A percentile compares a stretch with the other conserved stretches of the same genome.
Evolutionary conservation across 108 stramenopile species (phyloP).

Genomic region (Cyclostephanos tholiformis): DNA sequence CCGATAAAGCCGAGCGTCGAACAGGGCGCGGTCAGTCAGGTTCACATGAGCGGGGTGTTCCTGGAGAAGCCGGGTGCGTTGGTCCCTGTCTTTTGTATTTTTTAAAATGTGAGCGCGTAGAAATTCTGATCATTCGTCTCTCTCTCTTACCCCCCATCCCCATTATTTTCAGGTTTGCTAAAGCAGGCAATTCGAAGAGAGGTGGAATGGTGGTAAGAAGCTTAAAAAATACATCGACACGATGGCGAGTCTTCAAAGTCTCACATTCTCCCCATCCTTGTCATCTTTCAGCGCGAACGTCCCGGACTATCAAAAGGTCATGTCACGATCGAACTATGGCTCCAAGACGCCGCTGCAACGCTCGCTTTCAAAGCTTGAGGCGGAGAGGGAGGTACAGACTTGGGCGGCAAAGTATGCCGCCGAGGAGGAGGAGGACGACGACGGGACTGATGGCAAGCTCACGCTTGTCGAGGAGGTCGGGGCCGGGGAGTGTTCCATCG

Average conservation of each 20-base stretch:
- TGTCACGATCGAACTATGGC: slow-evolving; percentile 44
- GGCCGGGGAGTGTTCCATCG: slow-evolving; percentile 52
- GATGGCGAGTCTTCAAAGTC: no score
- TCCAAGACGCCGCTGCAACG: slow-evolving; percentile 71
- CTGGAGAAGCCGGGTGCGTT: slow-evolving; percentile 81
- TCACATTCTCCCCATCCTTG: not conserved
- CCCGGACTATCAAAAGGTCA: slow-evolving; percentile 77
- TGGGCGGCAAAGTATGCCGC: slow-evolving; percentile 83
- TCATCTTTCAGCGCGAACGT: slow-evolving; percentile 44
- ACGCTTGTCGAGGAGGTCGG: slow-evolving; percentile 54
- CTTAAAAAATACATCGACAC: no score
- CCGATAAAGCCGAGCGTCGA: slow-evolving; percentile 64
- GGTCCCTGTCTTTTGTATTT: not conserved
- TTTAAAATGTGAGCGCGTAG: not conserved
- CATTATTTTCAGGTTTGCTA: slow-evolving; percentile 35
- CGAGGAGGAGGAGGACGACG: slow-evolving; percentile 62
- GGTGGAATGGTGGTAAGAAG: slow-evolving; percentile 59
- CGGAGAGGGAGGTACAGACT: slow-evolving; percentile 65
- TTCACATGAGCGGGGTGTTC: slow-evolving; percentile 85
- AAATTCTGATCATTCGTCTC: not conserved
- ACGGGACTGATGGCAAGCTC: slow-evolving; percentile 78
- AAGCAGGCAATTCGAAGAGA: slow-evolving; percentile 87
- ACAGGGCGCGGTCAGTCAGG: slow-evolving; percentile 56
- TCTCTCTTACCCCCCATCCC: not conserved
- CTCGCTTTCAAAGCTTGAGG: slow-evolving; percentile 73